Conservation (phyloP, 805 yeast species). For the Lipomyces sp. region DNA sequence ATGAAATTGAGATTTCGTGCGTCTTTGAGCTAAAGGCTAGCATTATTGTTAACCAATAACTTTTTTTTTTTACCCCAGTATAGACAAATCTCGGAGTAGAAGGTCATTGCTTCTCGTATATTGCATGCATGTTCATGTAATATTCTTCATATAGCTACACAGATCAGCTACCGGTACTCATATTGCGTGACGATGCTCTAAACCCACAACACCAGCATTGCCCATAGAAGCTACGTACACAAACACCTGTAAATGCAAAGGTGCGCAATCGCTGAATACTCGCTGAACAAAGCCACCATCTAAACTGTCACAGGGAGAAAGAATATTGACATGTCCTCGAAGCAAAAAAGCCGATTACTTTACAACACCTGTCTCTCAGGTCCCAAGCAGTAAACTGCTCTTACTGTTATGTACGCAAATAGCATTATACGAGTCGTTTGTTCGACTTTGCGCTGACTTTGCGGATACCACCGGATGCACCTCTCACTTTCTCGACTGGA, state of each 20-base stretch:
- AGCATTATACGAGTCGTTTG: slow-evolving; percentile 1
- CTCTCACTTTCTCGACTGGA: slow-evolving; percentile 16
- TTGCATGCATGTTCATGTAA: neutral
- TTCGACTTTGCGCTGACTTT: slow-evolving; percentile 25
- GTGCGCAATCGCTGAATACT: no score
- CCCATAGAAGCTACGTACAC: no score
- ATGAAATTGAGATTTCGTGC: no score
- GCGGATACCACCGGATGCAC: slow-evolving; percentile 30
- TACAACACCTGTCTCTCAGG: neutral
- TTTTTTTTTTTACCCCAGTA: neutral
- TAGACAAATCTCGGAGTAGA: no score
- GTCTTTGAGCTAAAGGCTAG: neutral
- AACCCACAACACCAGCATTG: no score
- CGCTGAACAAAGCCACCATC: neutral
- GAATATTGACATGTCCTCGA: neutral
- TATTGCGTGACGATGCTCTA: neutral
- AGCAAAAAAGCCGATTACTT: neutral
- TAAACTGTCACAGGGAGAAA: neutral
- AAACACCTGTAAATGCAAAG: no score
- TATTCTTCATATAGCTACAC: neutral
- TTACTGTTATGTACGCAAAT: neutral
- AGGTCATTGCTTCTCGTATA: neutral
- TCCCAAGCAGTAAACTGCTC: neutral
- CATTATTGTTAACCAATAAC: neutral
- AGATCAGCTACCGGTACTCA: neutral